phyloP scores from a whole-genome alignment of 805 yeast species.

The Hanseniaspora guilliermondii region DNA sequence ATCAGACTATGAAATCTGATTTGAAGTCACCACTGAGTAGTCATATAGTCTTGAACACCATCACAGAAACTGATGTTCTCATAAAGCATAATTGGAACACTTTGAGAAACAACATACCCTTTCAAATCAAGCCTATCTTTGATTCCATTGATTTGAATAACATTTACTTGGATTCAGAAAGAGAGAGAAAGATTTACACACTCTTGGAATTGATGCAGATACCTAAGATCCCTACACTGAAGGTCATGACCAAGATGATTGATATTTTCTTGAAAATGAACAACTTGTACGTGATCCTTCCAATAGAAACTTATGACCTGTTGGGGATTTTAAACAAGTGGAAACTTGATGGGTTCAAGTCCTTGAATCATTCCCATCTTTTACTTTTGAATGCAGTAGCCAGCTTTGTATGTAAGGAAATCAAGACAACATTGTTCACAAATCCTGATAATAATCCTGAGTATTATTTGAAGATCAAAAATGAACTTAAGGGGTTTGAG shows the following conservation, averaged over 20 bases:
- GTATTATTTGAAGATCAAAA: not conserved
- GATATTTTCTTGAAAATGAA: not conserved
- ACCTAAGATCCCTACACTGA: not conserved
- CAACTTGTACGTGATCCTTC: not conserved
- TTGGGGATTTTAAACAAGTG: conserved; percentile 12
- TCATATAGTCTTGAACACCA: not conserved
- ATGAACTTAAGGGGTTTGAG: not conserved
- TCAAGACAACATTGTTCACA: not conserved
- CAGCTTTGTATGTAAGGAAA: conserved; percentile 4
- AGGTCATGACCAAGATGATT: conserved; percentile 4
- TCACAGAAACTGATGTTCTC: not conserved
- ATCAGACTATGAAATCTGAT: not conserved
- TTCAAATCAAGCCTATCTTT: not conserved
- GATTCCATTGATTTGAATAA: conserved; percentile 5
- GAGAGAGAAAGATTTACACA: not conserved
- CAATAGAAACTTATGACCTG: conserved; percentile 10
- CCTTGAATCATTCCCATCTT: conserved; percentile 12
- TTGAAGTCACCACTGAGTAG: not conserved
- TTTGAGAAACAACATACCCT: not conserved
- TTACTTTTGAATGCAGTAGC: not conserved
- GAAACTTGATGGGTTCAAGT: conserved; percentile 10
- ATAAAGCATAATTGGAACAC: not conserved
- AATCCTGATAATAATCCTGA: not conserved
- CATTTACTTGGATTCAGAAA: not conserved
- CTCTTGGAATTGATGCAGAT: conserved; percentile 1